phyloP scores from a whole-genome alignment of 345 rosid species.

The Murraya koenigii region DNA sequence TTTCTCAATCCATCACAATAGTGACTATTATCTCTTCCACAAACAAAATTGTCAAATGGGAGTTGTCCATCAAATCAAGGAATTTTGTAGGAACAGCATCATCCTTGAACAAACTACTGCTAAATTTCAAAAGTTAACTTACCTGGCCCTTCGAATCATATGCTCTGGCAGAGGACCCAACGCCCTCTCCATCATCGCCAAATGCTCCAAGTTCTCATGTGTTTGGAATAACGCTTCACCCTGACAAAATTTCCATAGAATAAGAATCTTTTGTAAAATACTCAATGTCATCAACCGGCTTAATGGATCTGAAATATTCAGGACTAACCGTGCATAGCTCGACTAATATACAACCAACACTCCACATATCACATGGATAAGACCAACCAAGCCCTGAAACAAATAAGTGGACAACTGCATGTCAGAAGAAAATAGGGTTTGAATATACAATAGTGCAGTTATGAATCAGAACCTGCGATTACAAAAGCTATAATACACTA shows the following conservation, averaged over 20 bases:
- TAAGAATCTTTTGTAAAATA: constrained; percentile 9
- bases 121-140: constrained; percentile 10
- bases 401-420: background rate
- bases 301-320: background rate
- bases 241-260: constrained; percentile 26
- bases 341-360: constrained; percentile 72
- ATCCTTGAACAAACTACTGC: background rate
- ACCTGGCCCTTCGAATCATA: constrained; percentile 56
- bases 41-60: background rate
- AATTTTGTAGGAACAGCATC: background rate
- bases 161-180: constrained; percentile 67
- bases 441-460: background rate
- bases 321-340: constrained; percentile 70
- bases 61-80: background rate
- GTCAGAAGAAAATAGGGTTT: background rate
- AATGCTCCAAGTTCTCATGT: constrained; percentile 81
- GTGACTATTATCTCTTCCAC: background rate
- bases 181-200: constrained; percentile 83
- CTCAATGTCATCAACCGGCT: background rate
- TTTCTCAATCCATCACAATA: background rate
- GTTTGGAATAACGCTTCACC: constrained; percentile 84
- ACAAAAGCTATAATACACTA: background rate
- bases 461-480: background rate
- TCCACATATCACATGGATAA: constrained; percentile 87
- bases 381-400: constrained; percentile 81